phyloP scores from a whole-genome alignment of 371 early-diverging fungal species.

The Mucor circinelloides region DNA sequence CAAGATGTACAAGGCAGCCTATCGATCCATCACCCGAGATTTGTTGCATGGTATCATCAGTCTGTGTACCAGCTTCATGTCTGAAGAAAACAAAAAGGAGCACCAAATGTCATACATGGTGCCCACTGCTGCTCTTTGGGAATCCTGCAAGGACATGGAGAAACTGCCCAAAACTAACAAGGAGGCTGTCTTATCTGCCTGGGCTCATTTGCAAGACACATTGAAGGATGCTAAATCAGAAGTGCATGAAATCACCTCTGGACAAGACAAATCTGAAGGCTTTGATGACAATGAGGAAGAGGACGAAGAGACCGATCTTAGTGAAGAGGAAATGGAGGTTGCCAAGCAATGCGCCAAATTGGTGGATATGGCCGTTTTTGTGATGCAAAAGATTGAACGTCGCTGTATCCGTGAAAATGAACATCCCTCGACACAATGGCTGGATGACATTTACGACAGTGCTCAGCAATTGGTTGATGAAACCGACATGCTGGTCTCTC shows the following conservation, averaged over 20 bases:
- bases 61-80: slow-evolving; percentile 33
- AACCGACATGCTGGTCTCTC: slow-evolving; percentile 45
- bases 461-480: slow-evolving; percentile 37
- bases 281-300: slow-evolving; percentile 46
- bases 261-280: slow-evolving; percentile 39
- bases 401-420: slow-evolving; percentile 32
- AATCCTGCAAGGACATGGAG: slow-evolving; percentile 33
- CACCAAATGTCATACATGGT: slow-evolving; percentile 33
- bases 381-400: slow-evolving; percentile 40
- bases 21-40: slow-evolving; percentile 22
- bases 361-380: slow-evolving; percentile 37
- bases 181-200: slow-evolving; percentile 30
- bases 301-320: slow-evolving; percentile 30
- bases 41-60: slow-evolving; percentile 28
- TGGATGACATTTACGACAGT: slow-evolving; percentile 25
- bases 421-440: slow-evolving; percentile 15
- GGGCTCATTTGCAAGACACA: slow-evolving; percentile 24
- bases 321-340: slow-evolving; percentile 23
- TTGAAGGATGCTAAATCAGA: slow-evolving; percentile 42
- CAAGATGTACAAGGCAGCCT: slow-evolving; percentile 25
- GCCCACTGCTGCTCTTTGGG: slow-evolving; percentile 50
- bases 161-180: slow-evolving; percentile 33
- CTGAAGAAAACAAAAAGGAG: slow-evolving; percentile 1
- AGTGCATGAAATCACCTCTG: slow-evolving; percentile 36
- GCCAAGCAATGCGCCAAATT: slow-evolving; percentile 38